These are phyloP conservation scores for Nematodospora valgi DNA, from an alignment of 805 yeast genomes.

Conservation along the genomic window DNA sequence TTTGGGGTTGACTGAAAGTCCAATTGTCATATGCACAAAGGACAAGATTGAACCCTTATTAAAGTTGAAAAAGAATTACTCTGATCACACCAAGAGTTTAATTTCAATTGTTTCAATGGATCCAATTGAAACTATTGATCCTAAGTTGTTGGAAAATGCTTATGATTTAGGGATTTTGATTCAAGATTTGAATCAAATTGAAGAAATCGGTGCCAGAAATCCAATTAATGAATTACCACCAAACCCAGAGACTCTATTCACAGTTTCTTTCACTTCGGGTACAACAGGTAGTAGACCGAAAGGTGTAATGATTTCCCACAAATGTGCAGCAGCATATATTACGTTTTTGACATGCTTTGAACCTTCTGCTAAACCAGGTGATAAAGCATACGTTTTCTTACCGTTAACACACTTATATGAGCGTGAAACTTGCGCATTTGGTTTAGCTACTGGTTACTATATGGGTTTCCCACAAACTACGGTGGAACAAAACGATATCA, in stretches of 20 bases:
- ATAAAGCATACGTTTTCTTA: slow-evolving; percentile 21
- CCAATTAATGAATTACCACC: slow-evolving; percentile 26
- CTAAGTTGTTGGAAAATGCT: slow-evolving; percentile 20
- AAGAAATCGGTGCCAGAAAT: slow-evolving; percentile 37
- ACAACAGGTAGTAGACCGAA: slow-evolving; percentile 75
- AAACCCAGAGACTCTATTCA: slow-evolving; percentile 30
- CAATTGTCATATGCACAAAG: slow-evolving; percentile 51
- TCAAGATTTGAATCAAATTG: slow-evolving; percentile 30
- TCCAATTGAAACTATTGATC: slow-evolving; percentile 16
- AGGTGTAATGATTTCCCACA: slow-evolving; percentile 56
- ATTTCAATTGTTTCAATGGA: slow-evolving; percentile 59
- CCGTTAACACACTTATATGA: slow-evolving; percentile 40
- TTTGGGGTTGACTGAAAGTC: slow-evolving; percentile 31
- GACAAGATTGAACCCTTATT: slow-evolving; percentile 49
- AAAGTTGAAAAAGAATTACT: slow-evolving; percentile 34
- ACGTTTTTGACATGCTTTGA: slow-evolving; percentile 9
- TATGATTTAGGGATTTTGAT: slow-evolving; percentile 20
- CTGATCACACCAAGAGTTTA: slow-evolving; percentile 33
- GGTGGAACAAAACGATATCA: slow-evolving; percentile 11
- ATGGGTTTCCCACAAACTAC: slow-evolving; percentile 28
- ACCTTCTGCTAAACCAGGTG: slow-evolving; percentile 8
- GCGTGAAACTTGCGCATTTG: slow-evolving; percentile 22
- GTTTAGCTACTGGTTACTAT: slow-evolving; percentile 21
- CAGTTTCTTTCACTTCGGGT: slow-evolving; percentile 49
- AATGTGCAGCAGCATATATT: slow-evolving; percentile 16